Evolutionary conservation across 1,284 basidiomycete species (phyloP), one percentile per base, ranked within the genome.

Genomic region (Sanghuangporus sanghuang): DNA sequence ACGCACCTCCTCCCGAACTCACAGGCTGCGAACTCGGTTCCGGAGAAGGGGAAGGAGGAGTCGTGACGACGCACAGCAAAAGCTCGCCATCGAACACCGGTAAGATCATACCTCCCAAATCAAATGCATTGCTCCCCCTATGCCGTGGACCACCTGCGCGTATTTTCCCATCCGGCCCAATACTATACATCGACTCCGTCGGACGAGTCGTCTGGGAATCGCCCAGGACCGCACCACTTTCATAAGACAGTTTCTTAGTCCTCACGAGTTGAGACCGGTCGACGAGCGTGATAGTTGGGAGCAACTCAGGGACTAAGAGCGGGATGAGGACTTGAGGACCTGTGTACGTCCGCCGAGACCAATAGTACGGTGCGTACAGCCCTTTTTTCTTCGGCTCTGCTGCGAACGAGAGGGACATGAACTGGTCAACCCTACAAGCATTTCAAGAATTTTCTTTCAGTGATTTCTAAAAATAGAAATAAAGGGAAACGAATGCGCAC

Each of bases 11-110:
- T 2, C 84, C 76, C 23, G 89, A 89, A 16, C 73, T 73, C 2
- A 80, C 68, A 16, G 73, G 74, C 44, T 5, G 21, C 44, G 44
- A n/a, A n/a, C 44, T 46, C 44, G 9, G 7, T 46, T 46, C 44
- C 16, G 44, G 9, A 46, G 44, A 46, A 18, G 3, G 44, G 18
- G 16, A 6, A 18, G 44, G 44, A n/a, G 68, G 69, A 16, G 77
- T 79, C 49, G 80, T 77, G 59, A 85, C 84, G 1, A 89, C 86
- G 5, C 87, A 78, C 8, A 93, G 76, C 12, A 91, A 73, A 1
- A 92, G 75, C 68, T 92, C 89, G 39, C 90, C 89, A 39, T 87
- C 84, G 68, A 86, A 87, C 1, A 91, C 81, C 2, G 86, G 84
- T 61, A 93, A 87, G 4, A 87, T 77, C 1, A 87, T 92, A 2